These are phyloP conservation scores for Rubroshorea leprosula DNA, from an alignment of 345 rosid species.

Conservation along the genomic window DNA sequence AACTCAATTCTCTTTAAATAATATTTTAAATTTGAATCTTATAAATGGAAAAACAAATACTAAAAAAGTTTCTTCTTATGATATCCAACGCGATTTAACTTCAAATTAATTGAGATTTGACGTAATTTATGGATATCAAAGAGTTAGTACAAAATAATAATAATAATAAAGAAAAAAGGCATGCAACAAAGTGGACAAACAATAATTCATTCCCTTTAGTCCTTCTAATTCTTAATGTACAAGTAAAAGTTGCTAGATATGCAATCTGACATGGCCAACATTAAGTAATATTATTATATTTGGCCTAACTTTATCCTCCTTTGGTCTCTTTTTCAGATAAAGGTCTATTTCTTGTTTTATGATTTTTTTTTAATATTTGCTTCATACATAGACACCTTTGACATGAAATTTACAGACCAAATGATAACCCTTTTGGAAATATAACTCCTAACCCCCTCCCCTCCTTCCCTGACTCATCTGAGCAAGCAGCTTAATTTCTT, in stretches of 20 bases:
- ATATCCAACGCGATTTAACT: no score
- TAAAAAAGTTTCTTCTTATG: no score
- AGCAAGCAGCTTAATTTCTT: no score
- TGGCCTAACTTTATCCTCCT: background rate
- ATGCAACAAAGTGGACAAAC: background rate
- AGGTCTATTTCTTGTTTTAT: background rate
- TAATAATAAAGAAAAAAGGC: no score
- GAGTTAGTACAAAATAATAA: no score
- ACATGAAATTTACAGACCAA: background rate
- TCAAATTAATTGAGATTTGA: no score
- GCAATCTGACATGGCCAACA: background rate
- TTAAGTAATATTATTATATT: background rate
- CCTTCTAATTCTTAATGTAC: background rate
- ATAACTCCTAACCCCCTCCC: background rate
- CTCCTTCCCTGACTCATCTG: no score
- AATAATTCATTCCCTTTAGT: background rate
- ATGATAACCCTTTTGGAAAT: background rate
- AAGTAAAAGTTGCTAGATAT: background rate
- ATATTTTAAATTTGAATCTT: no score
- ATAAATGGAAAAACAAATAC: no score
- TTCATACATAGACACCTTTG: background rate
- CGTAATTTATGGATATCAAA: no score
- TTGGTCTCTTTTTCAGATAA: background rate
- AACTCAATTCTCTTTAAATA: no score
- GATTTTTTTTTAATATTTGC: background rate